Percentiles rank a stretch among this genome's conserved stretches.
Evolutionary conservation across 495 filamentous ascomycete genomes (phyloP).

Genomic region (Friedmanniomyces simplex): DNA sequence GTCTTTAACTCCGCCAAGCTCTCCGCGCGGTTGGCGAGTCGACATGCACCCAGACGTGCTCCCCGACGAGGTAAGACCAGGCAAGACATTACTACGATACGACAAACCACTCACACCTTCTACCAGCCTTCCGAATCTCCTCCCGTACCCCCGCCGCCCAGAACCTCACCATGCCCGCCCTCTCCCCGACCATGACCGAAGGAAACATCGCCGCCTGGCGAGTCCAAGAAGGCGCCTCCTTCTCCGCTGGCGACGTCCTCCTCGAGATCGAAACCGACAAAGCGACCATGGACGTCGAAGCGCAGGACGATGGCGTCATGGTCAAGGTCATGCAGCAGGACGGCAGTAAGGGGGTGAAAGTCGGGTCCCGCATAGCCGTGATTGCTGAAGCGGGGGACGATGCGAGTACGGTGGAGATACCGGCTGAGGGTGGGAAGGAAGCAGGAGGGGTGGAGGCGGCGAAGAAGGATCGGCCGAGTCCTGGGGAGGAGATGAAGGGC

Average conservation of each 20-base stretch:
- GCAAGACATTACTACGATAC: not conserved
- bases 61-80: constrained; percentile 20
- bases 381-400: constrained; percentile 68
- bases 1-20: constrained; percentile 6
- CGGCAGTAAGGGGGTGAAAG: constrained; percentile 58
- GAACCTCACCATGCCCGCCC: constrained; percentile 78
- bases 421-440: constrained; percentile 38
- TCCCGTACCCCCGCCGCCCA: constrained; percentile 52
- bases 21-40: constrained; percentile 5
- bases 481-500: constrained; percentile 25
- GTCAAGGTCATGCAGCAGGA: constrained; percentile 66
- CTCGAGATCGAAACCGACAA: constrained; percentile 94
- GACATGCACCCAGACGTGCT: constrained; percentile 25
- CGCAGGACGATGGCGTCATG: constrained; percentile 68
- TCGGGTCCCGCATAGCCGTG: constrained; percentile 65
- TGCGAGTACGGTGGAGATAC: constrained; percentile 55
- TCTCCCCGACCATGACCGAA: constrained; percentile 94
- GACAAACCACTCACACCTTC: not conserved
- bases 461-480: constrained; percentile 28
- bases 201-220: constrained; percentile 98
- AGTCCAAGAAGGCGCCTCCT: constrained; percentile 83
- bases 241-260: constrained; percentile 86
- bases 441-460: constrained; percentile 26
- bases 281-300: constrained; percentile 84
- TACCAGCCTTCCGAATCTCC: constrained; percentile 52